Base-by-base conservation (phyloP, 306 rosid species). In the Oxytropis ochrocephala region DNA sequence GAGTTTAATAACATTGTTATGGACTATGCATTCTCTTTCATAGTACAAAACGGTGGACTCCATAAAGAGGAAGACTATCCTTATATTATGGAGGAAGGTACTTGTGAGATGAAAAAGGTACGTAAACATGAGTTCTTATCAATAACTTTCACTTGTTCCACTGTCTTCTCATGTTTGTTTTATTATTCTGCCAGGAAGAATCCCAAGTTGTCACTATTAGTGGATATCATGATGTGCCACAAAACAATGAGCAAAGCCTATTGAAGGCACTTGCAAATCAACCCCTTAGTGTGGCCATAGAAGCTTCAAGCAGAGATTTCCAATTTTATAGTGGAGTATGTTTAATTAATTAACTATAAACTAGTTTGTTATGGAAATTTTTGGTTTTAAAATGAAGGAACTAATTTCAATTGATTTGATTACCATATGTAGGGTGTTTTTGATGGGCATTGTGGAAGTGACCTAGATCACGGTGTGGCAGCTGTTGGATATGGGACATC, bases 251-350 rank as follows among this genome's bases (percentile, higher is more conserved):
- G 76, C 84, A 75, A 46, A 84, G 87, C 75, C 72, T 95, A 56
- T 81, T 91, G 84, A 95, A 91, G 76, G 99, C 96, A 54, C 83
- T 91, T 58, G 96, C 95, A 66, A 84, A 87, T 71, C 99, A 95
- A 67, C 99, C 99, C 55, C 79, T 95, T 36, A 95, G 96, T 41
- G 81, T 95, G n/a, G 97, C 93, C 39, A 87, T 95, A 50, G 99
- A 91, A 11, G 99, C 99, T 41, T 85, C 95, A 3, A 78, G 81
- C 63, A 85, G 91, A 68, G 95, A 91, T 78, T 89, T 95, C 84
- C 99, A 95, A 77, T 95, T 95, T 57, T 95, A 91, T 29, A 85
- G 90, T 8, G 99, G 96, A 85, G 96, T 94, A 77, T 72, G 68
- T 64, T 56, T 42, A 14, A 30, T 49, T 29, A 12, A 29, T 53